phyloP scores from a whole-genome alignment of 352 stramenopile species.

The Pythium monospermum region DNA sequence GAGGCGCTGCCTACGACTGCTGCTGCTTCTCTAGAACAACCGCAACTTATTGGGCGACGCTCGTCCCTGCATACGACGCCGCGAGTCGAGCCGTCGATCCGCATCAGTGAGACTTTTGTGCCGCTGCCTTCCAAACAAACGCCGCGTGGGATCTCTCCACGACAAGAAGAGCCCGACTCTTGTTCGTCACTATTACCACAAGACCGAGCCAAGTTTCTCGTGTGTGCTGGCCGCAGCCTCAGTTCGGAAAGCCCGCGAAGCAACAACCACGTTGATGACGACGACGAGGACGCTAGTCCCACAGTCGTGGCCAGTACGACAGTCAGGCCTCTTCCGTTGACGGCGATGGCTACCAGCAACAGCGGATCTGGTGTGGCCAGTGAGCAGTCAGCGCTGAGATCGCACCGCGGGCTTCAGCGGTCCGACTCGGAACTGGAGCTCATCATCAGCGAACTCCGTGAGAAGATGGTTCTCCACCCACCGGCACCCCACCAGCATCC shows the following conservation, averaged over 20 bases:
- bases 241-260: conserved; percentile 6
- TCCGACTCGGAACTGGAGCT: conserved; percentile 60
- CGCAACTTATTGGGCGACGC: background rate
- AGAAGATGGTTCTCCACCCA: conserved; percentile 46
- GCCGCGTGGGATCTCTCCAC: background rate
- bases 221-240: conserved; percentile 11
- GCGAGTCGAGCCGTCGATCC: too few species aligned
- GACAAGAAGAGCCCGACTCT: background rate
- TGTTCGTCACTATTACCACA: too few species aligned
- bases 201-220: conserved; percentile 7
- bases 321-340: too few species aligned
- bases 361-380: background rate
- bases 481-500: conserved; percentile 11
- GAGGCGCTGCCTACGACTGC: background rate
- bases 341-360: too few species aligned
- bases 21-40: background rate
- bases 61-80: background rate
- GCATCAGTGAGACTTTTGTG: background rate
- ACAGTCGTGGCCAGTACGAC: background rate
- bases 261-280: conserved; percentile 11
- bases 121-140: too few species aligned
- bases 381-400: background rate
- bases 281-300: background rate
- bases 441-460: conserved; percentile 58
- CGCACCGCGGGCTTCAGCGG: conserved; percentile 18